Conservation (phyloP, 345 rosid species). For the Gossypium anomalum region DNA sequence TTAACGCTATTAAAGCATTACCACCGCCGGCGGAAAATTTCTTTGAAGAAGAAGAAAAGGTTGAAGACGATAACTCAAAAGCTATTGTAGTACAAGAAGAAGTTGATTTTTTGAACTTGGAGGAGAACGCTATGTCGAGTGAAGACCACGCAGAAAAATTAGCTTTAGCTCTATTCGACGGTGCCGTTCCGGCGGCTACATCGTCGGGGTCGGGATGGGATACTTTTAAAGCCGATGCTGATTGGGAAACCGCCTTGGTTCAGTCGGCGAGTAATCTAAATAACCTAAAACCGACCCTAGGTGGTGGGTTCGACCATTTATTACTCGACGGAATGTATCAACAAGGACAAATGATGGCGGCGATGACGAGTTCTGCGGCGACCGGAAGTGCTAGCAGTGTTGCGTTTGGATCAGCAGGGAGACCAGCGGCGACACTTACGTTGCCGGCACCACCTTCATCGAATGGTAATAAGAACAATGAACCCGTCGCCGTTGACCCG, state of each 20-base stretch:
- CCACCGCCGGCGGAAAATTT: slow-evolving; percentile 63
- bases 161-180: slow-evolving; percentile 71
- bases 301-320: slow-evolving; percentile 48
- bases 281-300: slow-evolving; percentile 31
- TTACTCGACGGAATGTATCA: slow-evolving; percentile 59
- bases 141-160: slow-evolving; percentile 45
- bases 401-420: slow-evolving; percentile 25
- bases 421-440: slow-evolving; percentile 37
- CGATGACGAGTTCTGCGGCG: slow-evolving; percentile 21
- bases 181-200: slow-evolving; percentile 20
- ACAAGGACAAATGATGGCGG: slow-evolving; percentile 32
- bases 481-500: slow-evolving; percentile 29
- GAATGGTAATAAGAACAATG: background rate
- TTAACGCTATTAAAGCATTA: slow-evolving; percentile 53
- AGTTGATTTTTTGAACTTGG: slow-evolving; percentile 61
- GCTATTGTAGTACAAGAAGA: slow-evolving; percentile 24
- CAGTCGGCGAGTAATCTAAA: slow-evolving; percentile 57
- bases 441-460: slow-evolving; percentile 45
- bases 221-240: slow-evolving; percentile 53
- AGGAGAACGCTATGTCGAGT: slow-evolving; percentile 30
- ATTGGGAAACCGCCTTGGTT: slow-evolving; percentile 85
- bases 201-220: slow-evolving; percentile 46
- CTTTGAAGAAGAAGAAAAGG: slow-evolving; percentile 24
- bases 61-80: slow-evolving; percentile 19
- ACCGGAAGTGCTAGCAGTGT: slow-evolving; percentile 33